Conservation (phyloP, 2,329 filamentous ascomycete species). For the Thielaviopsis populi region DNA sequence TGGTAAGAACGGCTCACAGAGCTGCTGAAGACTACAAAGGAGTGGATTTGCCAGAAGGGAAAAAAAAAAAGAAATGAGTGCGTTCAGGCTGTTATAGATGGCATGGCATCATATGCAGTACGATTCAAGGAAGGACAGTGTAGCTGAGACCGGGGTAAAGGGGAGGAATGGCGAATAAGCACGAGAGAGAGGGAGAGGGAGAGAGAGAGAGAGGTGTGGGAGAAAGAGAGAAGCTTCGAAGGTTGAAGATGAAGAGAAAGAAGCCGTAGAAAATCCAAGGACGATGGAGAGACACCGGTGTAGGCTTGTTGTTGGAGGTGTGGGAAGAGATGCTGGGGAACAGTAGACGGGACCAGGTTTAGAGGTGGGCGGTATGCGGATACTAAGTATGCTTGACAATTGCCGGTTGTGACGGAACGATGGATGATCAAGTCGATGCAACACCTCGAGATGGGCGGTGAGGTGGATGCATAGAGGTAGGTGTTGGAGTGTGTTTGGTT, state of each 20-base stretch:
- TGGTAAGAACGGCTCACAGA: neutral
- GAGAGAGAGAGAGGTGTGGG: neutral
- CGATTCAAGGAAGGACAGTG: neutral
- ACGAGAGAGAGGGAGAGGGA: neutral
- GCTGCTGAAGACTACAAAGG: constrained; percentile 2
- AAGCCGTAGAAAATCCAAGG: neutral
- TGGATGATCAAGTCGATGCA: constrained; percentile 3
- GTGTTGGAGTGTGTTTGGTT: neutral
- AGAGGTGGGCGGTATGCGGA: neutral
- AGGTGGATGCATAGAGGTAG: constrained; percentile 3
- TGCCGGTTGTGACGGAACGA: neutral
- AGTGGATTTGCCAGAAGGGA: neutral
- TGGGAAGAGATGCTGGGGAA: neutral
- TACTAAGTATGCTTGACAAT: neutral
- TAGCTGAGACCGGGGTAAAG: neutral
- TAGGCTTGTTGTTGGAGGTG: neutral
- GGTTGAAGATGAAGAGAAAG: neutral
- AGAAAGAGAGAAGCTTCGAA: neutral
- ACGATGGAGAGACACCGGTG: too few species aligned
- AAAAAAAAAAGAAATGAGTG: neutral
- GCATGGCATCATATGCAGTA: constrained; percentile 1
- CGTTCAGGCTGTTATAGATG: neutral
- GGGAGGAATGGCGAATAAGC: neutral
- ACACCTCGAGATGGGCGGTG: neutral
- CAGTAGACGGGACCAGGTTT: neutral